Evolutionary conservation across 352 stramenopile species (phyloP), one percentile per base, ranked within the genome.

Genomic region (Phytopythium oedochilum): DNA sequence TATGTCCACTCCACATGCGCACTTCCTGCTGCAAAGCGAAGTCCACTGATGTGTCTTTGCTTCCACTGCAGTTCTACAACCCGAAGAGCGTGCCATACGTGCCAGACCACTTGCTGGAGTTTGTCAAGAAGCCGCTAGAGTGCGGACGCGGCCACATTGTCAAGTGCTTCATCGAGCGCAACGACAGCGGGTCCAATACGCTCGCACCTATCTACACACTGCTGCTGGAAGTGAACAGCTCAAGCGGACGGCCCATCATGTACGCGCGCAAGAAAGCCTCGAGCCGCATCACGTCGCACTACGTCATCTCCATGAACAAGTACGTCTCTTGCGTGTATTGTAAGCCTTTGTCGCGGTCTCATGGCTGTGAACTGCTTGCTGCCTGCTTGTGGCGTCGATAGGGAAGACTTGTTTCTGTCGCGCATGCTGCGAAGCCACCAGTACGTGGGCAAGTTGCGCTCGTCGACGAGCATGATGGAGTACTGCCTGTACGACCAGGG

Each of bases 111-210:
- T 68, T 96, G 42, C 68, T 91, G 8, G 71, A 89, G 28, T 96
- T 96, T 54, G 78, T 94, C 28, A 86, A 82, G 55, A 69, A 71
- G 0, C 87, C 87, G 23, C 71, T 92, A 6, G 79, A 92, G 36
- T 83, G 68, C 43, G 85, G 80, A n/a, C 78, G 81, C 18, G 85
- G 83, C 18, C 73, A 86, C 48, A 89, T 92, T 22, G 70, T 92
- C 63, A 92, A 92, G 61, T 96, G 87, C 59, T 96, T 95, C 53
- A 96, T 96, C 51, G 85, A 96, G 57, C 75, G 87, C 50, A 93
- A 93, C 44, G 73, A 88, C 42, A 82, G 61, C 39, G 78, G 83
- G 0, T 73, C 71, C 12, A 94, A 95, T 60, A 88, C 88, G 51
- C 67, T 96, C 20, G 73, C 81, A 2, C 87, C 87, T 2, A 73